Conservation (phyloP, 176 grass and related monocot species). For the Secale cereale region DNA sequence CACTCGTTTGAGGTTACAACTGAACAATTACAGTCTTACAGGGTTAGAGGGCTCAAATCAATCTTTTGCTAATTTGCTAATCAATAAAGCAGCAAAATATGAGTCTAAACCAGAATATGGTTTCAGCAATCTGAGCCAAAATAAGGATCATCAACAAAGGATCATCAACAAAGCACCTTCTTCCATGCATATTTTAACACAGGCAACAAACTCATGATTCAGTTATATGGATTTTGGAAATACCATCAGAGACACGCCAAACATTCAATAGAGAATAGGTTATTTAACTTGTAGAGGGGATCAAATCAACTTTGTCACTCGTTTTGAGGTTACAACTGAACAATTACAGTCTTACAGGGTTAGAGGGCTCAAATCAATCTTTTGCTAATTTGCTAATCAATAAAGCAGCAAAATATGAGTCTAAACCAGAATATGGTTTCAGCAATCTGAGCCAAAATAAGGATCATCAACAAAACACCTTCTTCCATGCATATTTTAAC, state of each 20-base stretch:
- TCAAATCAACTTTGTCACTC: too few species aligned
- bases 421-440: not conserved
- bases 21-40: not conserved
- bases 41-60: not conserved
- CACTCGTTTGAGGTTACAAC: not conserved
- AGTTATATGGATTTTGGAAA: too few species aligned
- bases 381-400: not conserved
- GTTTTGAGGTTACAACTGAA: not conserved
- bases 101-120: not conserved
- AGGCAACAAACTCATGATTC: too few species aligned
- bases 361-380: not conserved
- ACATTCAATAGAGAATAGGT: too few species aligned
- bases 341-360: not conserved
- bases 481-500: not conserved
- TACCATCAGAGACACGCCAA: too few species aligned
- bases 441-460: not conserved
- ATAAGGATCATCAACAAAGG: not conserved
- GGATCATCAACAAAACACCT: not conserved
- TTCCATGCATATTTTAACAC: not conserved
- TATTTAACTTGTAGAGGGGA: too few species aligned
- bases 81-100: not conserved
- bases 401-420: not conserved
- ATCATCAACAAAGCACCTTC: not conserved
- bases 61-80: not conserved
- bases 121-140: not conserved